Percentiles rank a stretch among this genome's conserved stretches.
Evolutionary conservation across 148 eudicot species (phyloP).

Genomic region (Persicaria tinctoria): DNA sequence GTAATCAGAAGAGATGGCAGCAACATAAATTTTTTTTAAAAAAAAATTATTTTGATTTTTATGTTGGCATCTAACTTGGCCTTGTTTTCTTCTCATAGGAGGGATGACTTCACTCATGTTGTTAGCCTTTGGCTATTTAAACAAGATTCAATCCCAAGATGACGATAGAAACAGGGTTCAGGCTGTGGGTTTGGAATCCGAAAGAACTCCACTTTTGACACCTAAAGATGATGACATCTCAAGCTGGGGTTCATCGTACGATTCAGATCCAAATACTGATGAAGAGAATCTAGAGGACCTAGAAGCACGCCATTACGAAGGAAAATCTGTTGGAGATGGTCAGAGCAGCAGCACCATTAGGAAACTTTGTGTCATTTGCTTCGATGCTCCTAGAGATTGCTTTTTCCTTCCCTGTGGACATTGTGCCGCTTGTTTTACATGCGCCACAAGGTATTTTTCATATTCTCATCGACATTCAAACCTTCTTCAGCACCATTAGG

Average conservation of each 20-base stretch:
- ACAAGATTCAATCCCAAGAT: constrained; percentile 25
- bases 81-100: constrained; percentile 30
- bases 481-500: no score
- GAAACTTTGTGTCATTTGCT: constrained; percentile 75
- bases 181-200: constrained; percentile 27
- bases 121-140: constrained; percentile 34
- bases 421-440: constrained; percentile 65
- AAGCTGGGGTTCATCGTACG: constrained; percentile 77
- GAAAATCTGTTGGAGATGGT: constrained; percentile 34
- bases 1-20: background rate
- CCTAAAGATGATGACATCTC: constrained; percentile 58
- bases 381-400: constrained; percentile 76
- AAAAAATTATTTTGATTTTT: no score
- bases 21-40: no score
- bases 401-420: constrained; percentile 96
- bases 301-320: constrained; percentile 28
- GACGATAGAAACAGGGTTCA: constrained; percentile 30
- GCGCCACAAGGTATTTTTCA: constrained; percentile 53
- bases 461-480: no score
- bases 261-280: constrained; percentile 50
- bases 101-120: constrained; percentile 49
- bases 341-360: constrained; percentile 28
- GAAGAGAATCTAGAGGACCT: constrained; percentile 43
- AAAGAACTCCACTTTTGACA: constrained; percentile 52
- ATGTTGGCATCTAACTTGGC: background rate